These are phyloP conservation scores for Omphalotus guepiniiformis DNA, from an alignment of 768 basidiomycete species.

Conservation along the genomic window DNA sequence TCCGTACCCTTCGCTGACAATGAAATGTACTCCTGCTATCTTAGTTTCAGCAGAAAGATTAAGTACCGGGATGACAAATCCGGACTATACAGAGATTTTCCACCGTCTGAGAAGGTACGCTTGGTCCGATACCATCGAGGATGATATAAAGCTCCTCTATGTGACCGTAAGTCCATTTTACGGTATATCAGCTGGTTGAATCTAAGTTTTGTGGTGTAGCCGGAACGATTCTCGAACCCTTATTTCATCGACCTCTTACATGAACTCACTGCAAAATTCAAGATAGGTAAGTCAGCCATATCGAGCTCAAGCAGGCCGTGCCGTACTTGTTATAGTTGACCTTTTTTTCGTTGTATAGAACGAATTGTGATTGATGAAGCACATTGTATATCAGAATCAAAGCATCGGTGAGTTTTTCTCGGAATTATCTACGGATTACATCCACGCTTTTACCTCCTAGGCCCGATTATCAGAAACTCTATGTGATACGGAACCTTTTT, in stretches of 20 bases:
- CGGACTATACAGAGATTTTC: slow-evolving; percentile 45
- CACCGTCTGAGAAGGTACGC: slow-evolving; percentile 42
- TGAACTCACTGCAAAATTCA: slow-evolving; percentile 53
- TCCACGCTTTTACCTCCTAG: slow-evolving; percentile 30
- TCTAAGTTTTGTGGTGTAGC: slow-evolving; percentile 42
- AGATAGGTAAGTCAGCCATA: slow-evolving; percentile 61
- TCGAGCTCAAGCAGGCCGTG: too few relatives aligned
- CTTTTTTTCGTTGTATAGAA: slow-evolving; percentile 30
- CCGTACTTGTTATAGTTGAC: background rate
- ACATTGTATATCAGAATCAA: slow-evolving; percentile 76
- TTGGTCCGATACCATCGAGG: slow-evolving; percentile 20
- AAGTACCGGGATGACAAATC: slow-evolving; percentile 60
- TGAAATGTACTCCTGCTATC: background rate
- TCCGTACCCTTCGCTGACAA: background rate
- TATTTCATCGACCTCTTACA: slow-evolving; percentile 59
- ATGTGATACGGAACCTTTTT: slow-evolving; percentile 67
- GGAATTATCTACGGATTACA: too few relatives aligned
- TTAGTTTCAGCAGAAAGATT: slow-evolving; percentile 79
- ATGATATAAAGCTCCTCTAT: slow-evolving; percentile 73
- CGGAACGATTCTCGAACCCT: slow-evolving; percentile 82
- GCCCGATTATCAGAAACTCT: slow-evolving; percentile 81
- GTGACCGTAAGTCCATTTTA: slow-evolving; percentile 61
- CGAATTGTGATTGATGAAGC: slow-evolving; percentile 90
- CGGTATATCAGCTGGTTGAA: background rate
- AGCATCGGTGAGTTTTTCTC: slow-evolving; percentile 57